phyloP scores from a whole-genome alignment of 805 yeast genomes.

The Wickerhamomyces strasburgensis region DNA sequence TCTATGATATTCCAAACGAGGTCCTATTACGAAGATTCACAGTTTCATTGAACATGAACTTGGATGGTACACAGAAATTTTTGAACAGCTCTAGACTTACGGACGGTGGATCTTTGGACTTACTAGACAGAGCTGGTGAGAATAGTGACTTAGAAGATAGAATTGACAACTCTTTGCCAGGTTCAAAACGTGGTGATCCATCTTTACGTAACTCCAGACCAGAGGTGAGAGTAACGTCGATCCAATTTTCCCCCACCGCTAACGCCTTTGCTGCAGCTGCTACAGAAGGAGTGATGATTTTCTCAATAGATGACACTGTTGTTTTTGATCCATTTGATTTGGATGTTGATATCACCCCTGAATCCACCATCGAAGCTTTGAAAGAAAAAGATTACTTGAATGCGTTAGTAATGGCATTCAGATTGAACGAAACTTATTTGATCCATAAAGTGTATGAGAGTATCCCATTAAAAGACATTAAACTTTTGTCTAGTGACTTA shows the following conservation, averaged over 20 bases:
- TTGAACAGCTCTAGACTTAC: constrained; percentile 81
- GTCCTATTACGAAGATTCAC: constrained; percentile 78
- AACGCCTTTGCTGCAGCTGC: constrained; percentile 90
- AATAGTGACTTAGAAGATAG: constrained; percentile 81
- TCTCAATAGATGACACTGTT: constrained; percentile 67
- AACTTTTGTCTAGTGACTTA: constrained; percentile 58
- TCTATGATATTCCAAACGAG: constrained; percentile 85
- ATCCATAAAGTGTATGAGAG: constrained; percentile 70
- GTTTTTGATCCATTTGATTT: constrained; percentile 93
- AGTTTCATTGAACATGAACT: constrained; percentile 82
- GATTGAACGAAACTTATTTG: constrained; percentile 77
- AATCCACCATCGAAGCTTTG: constrained; percentile 57
- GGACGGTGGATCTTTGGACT: constrained; percentile 79
- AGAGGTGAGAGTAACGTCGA: constrained; percentile 72
- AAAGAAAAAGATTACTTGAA: constrained; percentile 54
- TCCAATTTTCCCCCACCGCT: constrained; percentile 86
- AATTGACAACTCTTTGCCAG: constrained; percentile 73
- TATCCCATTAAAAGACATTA: constrained; percentile 66
- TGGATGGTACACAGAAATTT: constrained; percentile 79
- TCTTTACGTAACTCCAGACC: constrained; percentile 73
- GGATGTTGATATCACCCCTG: constrained; percentile 89
- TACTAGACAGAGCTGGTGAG: constrained; percentile 83
- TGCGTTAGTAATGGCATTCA: constrained; percentile 88
- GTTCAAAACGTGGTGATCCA: constrained; percentile 68
- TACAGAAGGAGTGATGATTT: constrained; percentile 86